Evolutionary conservation across 495 filamentous ascomycete species (phyloP).

Genomic region (Penicillium longicatenatum): DNA sequence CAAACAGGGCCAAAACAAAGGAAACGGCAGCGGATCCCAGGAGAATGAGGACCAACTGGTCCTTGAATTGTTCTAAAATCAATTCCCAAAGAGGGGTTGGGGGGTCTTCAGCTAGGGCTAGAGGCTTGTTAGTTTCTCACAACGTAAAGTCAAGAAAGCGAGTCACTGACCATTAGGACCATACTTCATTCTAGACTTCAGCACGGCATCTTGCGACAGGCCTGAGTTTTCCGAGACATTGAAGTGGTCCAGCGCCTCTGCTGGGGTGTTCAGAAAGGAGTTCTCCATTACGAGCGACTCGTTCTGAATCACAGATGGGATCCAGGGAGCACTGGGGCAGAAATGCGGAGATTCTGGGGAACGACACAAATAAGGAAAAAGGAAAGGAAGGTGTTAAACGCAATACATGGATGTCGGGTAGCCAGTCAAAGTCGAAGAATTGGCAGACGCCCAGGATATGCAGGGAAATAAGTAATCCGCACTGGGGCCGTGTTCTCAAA

Average conservation of each 20-base stretch:
- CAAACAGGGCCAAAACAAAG: conserved; percentile 90
- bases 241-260: conserved; percentile 73
- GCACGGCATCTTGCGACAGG: conserved; percentile 70
- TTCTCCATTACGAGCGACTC: conserved; percentile 66
- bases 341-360: conserved; percentile 25
- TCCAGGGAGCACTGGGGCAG: conserved; percentile 7
- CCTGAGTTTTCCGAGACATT: conserved; percentile 66
- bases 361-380: conserved; percentile 13
- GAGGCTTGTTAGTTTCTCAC: conserved; percentile 9
- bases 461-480: conserved; percentile 13
- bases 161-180: conserved; percentile 78
- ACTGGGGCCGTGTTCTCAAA: conserved; percentile 2
- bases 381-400: conserved; percentile 13
- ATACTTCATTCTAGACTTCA: conserved; percentile 62
- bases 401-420: conserved; percentile 19
- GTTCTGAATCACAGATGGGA: conserved; percentile 11
- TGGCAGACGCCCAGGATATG: conserved; percentile 1
- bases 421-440: conserved; percentile 15
- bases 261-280: conserved; percentile 68
- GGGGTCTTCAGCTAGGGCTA: conserved; percentile 93
- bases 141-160: neutral
- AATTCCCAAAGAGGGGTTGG: conserved; percentile 97
- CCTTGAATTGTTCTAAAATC: conserved; percentile 98
- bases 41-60: conserved; percentile 95
- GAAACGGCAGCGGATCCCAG: conserved; percentile 92